Evolutionary conservation across 495 filamentous ascomycete genomes (phyloP).

Genomic region (Aspergillus nidulans): DNA sequence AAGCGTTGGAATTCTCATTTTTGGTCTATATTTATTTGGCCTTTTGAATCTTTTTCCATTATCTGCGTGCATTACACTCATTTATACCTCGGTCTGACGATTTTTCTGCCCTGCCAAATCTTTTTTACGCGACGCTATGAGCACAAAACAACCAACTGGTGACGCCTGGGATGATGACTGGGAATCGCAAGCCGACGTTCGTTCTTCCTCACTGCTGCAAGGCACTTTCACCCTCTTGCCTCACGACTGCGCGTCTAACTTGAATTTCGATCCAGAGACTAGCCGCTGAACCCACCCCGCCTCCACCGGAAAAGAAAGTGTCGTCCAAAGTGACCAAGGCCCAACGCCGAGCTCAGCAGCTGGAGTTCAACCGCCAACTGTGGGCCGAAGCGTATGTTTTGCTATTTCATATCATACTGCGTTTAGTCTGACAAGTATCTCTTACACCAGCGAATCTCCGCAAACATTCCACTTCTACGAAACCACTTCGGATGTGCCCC

Average conservation of each 20-base stretch:
- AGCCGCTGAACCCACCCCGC: conserved; percentile 31
- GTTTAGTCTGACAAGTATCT: not conserved
- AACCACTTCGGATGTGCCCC: conserved; percentile 58
- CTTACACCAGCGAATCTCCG: conserved; percentile 46
- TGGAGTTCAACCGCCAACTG: conserved; percentile 73
- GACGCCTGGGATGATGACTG: conserved; percentile 93
- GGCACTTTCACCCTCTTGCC: not conserved
- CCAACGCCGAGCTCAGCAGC: conserved; percentile 74
- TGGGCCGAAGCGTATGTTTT: conserved; percentile 80
- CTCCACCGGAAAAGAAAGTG: conserved; percentile 40
- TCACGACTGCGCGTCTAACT: conserved; percentile 5
- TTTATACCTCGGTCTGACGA: not conserved
- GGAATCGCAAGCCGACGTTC: conserved; percentile 72
- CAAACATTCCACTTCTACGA: conserved; percentile 72
- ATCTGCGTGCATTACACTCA: not conserved
- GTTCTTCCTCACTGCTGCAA: conserved; percentile 6
- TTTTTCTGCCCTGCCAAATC: conserved; percentile 8
- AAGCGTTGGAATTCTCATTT: not conserved
- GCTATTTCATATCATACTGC: not conserved
- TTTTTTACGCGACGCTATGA: conserved; percentile 37
- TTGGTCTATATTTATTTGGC: not conserved
- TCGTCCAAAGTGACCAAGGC: conserved; percentile 61
- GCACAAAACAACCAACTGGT: conserved; percentile 40
- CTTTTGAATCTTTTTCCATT: not conserved
- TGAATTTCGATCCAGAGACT: conserved; percentile 31